Evolutionary conservation across 176 grass and related monocot species (phyloP).

Genomic region (Musa troglodytarum): DNA sequence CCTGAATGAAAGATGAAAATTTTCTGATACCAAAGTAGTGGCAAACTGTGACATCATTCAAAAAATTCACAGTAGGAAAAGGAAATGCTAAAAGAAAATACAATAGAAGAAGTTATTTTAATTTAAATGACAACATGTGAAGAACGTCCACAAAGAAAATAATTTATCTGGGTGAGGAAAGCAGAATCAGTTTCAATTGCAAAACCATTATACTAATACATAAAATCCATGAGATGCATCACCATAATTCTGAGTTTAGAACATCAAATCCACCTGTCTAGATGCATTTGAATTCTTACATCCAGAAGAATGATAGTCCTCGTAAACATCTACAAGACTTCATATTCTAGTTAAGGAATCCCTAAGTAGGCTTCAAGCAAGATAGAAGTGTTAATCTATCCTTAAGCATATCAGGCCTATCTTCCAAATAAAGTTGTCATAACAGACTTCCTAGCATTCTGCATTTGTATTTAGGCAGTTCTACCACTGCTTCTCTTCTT

Average conservation of each 20-base stretch:
- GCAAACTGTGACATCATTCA: conserved; percentile 10
- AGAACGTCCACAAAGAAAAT: background rate
- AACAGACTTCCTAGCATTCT: background rate
- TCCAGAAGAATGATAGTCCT: background rate
- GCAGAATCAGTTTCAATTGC: no score
- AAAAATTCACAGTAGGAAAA: background rate
- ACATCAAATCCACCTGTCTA: no score
- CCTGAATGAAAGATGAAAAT: conserved; percentile 38
- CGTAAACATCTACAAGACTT: background rate
- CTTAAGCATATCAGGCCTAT: background rate
- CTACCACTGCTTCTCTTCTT: background rate
- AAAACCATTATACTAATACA: no score
- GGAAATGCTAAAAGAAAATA: background rate
- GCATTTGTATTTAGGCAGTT: background rate
- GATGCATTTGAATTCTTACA: no score
- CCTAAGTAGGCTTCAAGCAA: background rate
- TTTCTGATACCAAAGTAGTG: conserved; percentile 10
- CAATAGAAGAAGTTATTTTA: background rate
- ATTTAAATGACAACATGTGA: background rate
- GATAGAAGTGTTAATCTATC: background rate
- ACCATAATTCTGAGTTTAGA: no score
- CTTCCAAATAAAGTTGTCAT: background rate
- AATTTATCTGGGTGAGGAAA: background rate
- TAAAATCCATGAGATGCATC: background rate
- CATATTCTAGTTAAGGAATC: background rate